A percentile compares a stretch with the other conserved stretches of the same genome.
phyloP scores from a whole-genome alignment of 2,329 filamentous ascomycete species.

The Parasarocladium wereldwijsianum region DNA sequence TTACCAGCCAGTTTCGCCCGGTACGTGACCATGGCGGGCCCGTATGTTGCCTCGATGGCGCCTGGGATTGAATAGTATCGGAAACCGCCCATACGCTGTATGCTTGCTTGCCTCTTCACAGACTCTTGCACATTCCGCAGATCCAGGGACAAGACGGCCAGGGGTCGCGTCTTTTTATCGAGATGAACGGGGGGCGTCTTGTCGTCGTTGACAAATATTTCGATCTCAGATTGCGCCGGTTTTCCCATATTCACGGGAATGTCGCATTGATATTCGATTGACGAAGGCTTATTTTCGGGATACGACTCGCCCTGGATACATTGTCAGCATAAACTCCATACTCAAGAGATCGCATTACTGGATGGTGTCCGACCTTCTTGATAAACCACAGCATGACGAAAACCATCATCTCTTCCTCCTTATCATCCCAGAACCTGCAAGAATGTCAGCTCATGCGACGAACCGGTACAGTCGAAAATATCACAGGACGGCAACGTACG shows the following conservation, averaged over 20 bases:
- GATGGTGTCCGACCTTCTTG: slow-evolving; percentile 15
- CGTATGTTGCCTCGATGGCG: slow-evolving; percentile 21
- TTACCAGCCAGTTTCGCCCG: slow-evolving; percentile 21
- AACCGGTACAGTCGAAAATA: background rate
- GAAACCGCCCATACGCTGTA: slow-evolving; percentile 19
- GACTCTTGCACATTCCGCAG: slow-evolving; percentile 18
- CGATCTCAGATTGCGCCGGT: slow-evolving; percentile 20
- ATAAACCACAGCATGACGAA: slow-evolving; percentile 25
- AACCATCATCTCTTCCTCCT: slow-evolving; percentile 20
- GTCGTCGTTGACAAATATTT: slow-evolving; percentile 21
- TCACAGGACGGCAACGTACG: slow-evolving; percentile 12
- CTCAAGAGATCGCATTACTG: too few species aligned
- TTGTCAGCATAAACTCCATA: slow-evolving; percentile 1
- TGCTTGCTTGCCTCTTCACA: slow-evolving; percentile 15
- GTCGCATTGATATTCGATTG: slow-evolving; percentile 23
- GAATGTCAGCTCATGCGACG: background rate
- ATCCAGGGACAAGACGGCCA: slow-evolving; percentile 21
- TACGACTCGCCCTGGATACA: slow-evolving; percentile 20
- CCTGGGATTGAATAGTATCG: slow-evolving; percentile 22
- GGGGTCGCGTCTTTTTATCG: slow-evolving; percentile 13
- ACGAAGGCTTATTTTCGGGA: slow-evolving; percentile 19
- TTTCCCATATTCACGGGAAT: slow-evolving; percentile 20
- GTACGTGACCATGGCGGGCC: slow-evolving; percentile 23
- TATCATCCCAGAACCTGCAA: slow-evolving; percentile 21
- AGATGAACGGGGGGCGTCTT: slow-evolving; percentile 16